phyloP scores from a whole-genome alignment of 306 rosid genomes.

The Gastrolobium villosum region DNA sequence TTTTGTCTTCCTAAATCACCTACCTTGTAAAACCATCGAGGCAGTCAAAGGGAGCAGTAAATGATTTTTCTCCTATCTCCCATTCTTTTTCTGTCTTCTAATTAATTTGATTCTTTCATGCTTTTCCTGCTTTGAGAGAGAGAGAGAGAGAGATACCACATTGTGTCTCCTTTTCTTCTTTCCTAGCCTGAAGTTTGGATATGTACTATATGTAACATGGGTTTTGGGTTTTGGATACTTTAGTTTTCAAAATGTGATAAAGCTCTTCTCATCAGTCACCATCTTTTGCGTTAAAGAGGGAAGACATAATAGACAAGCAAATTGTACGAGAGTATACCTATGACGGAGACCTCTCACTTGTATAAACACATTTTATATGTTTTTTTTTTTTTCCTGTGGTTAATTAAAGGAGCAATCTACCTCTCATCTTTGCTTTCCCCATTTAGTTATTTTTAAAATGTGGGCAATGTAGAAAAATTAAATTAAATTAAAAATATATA shows the following conservation, averaged over 20 bases:
- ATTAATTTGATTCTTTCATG: conserved; percentile 53
- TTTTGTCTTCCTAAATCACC: conserved; percentile 60
- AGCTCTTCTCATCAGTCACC: conserved; percentile 68
- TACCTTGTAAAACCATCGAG: conserved; percentile 61
- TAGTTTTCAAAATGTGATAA: conserved; percentile 64
- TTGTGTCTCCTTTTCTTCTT: conserved; percentile 40
- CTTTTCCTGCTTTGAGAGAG: conserved; percentile 65
- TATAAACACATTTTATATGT: neutral
- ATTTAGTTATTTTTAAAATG: neutral
- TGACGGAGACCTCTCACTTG: conserved; percentile 58
- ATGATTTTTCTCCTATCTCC: conserved; percentile 25
- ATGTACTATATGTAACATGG: conserved; percentile 43
- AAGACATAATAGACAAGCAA: conserved; percentile 1
- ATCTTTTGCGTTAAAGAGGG: conserved; percentile 61
- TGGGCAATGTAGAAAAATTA: neutral
- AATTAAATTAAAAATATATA: no score
- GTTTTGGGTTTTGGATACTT: conserved; percentile 55
- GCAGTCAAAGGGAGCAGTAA: conserved; percentile 73
- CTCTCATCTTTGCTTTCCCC: neutral
- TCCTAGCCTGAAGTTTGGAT: conserved; percentile 14
- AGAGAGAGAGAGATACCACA: conserved; percentile 43
- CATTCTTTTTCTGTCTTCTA: conserved; percentile 27
- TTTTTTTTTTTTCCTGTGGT: neutral
- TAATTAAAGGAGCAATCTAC: conserved; percentile 34
- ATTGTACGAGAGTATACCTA: conserved; percentile 38